These are phyloP conservation scores for Venturia nashicola DNA, from an alignment of 2,329 filamentous ascomycete species.

Conservation along the genomic window DNA sequence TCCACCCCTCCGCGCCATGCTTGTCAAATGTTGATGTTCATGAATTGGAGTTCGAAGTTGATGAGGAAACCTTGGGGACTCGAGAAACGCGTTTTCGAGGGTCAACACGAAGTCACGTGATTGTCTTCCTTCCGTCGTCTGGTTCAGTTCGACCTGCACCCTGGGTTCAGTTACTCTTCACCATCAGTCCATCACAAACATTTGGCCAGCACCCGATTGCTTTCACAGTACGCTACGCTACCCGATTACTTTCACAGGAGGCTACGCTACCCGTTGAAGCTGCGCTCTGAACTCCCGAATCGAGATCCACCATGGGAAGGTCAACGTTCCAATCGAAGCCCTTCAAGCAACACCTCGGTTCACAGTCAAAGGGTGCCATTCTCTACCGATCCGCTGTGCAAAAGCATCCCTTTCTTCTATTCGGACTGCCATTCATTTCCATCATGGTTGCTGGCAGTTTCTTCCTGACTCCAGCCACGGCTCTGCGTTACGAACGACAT, in stretches of 20 bases:
- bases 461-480: slow-evolving; percentile 85
- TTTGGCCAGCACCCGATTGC: too few relatives aligned
- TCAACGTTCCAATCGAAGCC: slow-evolving; percentile 55
- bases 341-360: slow-evolving; percentile 41
- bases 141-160: too few relatives aligned
- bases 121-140: not conserved
- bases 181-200: not conserved
- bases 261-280: not conserved
- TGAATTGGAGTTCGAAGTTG: not conserved
- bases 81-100: not conserved
- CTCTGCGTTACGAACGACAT: slow-evolving; percentile 84
- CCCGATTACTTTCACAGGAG: not conserved
- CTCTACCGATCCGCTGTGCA: slow-evolving; percentile 62
- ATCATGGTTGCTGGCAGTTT: slow-evolving; percentile 90
- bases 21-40: slow-evolving; percentile 9
- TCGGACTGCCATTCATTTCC: slow-evolving; percentile 83
- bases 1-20: slow-evolving; percentile 31
- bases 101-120: slow-evolving; percentile 11
- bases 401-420: slow-evolving; percentile 78
- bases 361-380: not conserved
- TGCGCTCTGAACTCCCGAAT: not conserved
- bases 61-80: not conserved
- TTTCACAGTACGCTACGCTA: too few relatives aligned
- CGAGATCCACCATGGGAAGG: not conserved
- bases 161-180: not conserved